Percentiles rank a stretch among this genome's conserved stretches.
phyloP scores from a whole-genome alignment of 2,329 filamentous ascomycete genomes.

The Calonectria fujianensis region DNA sequence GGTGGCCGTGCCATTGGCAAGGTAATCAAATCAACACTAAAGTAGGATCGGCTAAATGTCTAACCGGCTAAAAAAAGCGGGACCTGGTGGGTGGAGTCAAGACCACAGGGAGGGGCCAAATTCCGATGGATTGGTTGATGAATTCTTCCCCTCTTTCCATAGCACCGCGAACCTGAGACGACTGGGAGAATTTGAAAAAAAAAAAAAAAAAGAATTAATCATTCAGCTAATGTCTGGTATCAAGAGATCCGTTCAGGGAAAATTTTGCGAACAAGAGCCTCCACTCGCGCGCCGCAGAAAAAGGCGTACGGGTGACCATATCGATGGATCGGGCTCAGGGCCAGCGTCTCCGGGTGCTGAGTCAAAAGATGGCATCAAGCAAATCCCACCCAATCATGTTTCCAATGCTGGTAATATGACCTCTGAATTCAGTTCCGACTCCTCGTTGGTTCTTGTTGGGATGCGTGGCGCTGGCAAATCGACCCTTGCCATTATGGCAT shows the following conservation, averaged over 20 bases:
- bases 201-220: not conserved
- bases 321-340: not conserved
- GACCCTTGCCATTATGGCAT: conserved; percentile 84
- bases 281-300: conserved; percentile 20
- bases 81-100: not conserved
- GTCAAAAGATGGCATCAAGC: not conserved
- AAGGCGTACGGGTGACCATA: not conserved
- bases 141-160: not conserved
- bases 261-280: not conserved
- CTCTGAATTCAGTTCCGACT: conserved; percentile 72
- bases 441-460: conserved; percentile 84
- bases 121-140: not conserved
- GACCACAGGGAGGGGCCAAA: not conserved
- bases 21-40: not conserved
- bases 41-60: not conserved
- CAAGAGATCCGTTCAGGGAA: not conserved
- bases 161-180: not conserved
- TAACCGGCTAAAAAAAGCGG: conserved; percentile 11
- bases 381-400: not conserved
- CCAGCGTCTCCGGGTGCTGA: not conserved
- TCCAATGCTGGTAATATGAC: not conserved
- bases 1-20: too few species aligned
- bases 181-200: not conserved
- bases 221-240: not conserved
- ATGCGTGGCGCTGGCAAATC: conserved; percentile 85